Evolutionary conservation across 805 yeast species (phyloP).

Genomic region (Ogataea polymorpha): DNA sequence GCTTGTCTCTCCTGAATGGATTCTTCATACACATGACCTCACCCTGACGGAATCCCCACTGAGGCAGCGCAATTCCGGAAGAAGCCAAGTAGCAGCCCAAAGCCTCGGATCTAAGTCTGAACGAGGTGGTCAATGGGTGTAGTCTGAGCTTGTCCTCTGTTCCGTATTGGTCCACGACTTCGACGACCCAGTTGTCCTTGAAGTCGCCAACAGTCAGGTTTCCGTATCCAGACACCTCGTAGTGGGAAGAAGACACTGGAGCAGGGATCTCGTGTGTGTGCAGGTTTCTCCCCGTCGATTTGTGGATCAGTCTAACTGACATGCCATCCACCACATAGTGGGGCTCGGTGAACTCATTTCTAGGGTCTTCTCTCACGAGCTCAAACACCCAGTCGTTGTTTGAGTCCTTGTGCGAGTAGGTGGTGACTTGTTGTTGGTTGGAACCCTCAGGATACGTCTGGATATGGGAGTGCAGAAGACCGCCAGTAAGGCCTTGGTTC

Average conservation of each 20-base stretch:
- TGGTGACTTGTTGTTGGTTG: conserved; percentile 90
- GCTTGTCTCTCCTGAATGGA: conserved; percentile 70
- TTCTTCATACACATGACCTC: conserved; percentile 80
- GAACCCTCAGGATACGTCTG: conserved; percentile 90
- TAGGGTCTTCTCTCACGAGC: conserved; percentile 47
- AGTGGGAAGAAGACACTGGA: conserved; percentile 60
- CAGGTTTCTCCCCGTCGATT: conserved; percentile 65
- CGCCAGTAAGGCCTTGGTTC: conserved; percentile 69
- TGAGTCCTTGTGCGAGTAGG: conserved; percentile 83
- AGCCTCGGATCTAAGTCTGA: conserved; percentile 60
- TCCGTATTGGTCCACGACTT: conserved; percentile 64
- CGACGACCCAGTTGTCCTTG: conserved; percentile 89
- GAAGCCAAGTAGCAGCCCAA: conserved; percentile 78
- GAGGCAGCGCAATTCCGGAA: conserved; percentile 64
- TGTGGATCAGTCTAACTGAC: conserved; percentile 69
- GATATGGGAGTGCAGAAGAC: conserved; percentile 82
- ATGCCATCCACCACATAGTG: conserved; percentile 56
- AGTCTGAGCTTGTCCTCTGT: conserved; percentile 48
- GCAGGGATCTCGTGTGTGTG: conserved; percentile 82
- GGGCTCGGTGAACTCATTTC: conserved; percentile 32
- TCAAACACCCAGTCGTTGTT: conserved; percentile 82
- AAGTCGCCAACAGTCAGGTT: conserved; percentile 65
- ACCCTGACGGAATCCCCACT: conserved; percentile 84
- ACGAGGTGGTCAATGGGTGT: conserved; percentile 75
- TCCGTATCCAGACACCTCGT: conserved; percentile 90